Evolutionary conservation across 176 grass and related monocot species (phyloP).

Genomic region (Miscanthus lutarioriparius): DNA sequence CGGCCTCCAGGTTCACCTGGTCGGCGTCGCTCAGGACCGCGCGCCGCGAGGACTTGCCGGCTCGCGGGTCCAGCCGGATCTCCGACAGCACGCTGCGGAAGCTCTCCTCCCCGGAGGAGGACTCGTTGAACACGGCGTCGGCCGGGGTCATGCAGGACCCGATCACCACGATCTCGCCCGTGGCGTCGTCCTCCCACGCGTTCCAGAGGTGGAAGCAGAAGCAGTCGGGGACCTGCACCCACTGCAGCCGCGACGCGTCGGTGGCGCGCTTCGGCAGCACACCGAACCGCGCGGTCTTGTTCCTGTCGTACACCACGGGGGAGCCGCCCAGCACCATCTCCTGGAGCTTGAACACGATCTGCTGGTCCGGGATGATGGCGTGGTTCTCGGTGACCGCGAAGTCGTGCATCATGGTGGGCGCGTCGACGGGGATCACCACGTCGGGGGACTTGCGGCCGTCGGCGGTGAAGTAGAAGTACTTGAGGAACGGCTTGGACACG

Average conservation of each 20-base stretch:
- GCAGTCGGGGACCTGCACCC: constrained; percentile 80
- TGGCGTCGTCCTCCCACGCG: constrained; percentile 75
- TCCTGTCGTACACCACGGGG: constrained; percentile 78
- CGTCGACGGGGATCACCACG: constrained; percentile 68
- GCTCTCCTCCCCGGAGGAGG: background rate
- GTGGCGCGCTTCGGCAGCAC: constrained; percentile 66
- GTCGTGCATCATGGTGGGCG: constrained; percentile 91
- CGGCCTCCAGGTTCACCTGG: constrained; percentile 90
- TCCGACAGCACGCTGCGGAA: constrained; percentile 78
- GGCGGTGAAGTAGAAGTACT: constrained; percentile 79
- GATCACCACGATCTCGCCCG: constrained; percentile 81
- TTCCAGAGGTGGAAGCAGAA: constrained; percentile 99
- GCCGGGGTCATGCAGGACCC: constrained; percentile 96
- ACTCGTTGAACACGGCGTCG: constrained; percentile 90
- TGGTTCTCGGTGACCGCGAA: constrained; percentile 81
- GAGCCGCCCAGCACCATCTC: constrained; percentile 85
- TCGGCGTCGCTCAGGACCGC: constrained; percentile 40
- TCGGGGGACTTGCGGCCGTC: constrained; percentile 69
- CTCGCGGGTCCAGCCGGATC: constrained; percentile 63
- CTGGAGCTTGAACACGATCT: constrained; percentile 85
- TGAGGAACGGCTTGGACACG: constrained; percentile 67
- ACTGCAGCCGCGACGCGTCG: constrained; percentile 50
- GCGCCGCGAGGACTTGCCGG: constrained; percentile 53
- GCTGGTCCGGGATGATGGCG: constrained; percentile 80
- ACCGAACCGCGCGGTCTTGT: constrained; percentile 63